phyloP scores from a whole-genome alignment of 2,329 filamentous ascomycete species.

The Hortaea werneckii region DNA sequence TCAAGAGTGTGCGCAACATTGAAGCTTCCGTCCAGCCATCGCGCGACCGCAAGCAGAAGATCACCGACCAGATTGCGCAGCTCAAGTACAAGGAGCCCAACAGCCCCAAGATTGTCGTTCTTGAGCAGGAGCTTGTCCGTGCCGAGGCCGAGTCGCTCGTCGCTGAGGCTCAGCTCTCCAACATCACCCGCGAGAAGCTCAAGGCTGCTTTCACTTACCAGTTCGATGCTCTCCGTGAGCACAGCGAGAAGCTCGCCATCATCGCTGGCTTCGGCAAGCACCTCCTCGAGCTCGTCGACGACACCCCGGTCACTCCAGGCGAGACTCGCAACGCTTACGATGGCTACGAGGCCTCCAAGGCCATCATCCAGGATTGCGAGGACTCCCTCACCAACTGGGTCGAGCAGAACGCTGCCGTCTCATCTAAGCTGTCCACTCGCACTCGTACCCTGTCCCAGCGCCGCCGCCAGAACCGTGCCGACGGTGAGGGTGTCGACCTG shows the following conservation, averaged over 20 bases:
- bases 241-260: constrained; percentile 96
- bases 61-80: constrained; percentile 96
- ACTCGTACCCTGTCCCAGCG: constrained; percentile 81
- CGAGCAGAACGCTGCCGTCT: constrained; percentile 76
- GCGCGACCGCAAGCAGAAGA: constrained; percentile 98
- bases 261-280: constrained; percentile 98
- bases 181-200: constrained; percentile 98
- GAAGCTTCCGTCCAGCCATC: constrained; percentile 97
- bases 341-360: constrained; percentile 96
- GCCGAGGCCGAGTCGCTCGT: constrained; percentile 98
- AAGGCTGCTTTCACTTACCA: constrained; percentile 98
- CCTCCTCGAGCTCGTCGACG: constrained; percentile 90
- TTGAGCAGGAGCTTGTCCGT: constrained; percentile 96
- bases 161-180: constrained; percentile 93
- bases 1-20: constrained; percentile 99
- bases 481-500: constrained; percentile 67
- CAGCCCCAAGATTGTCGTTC: constrained; percentile 91
- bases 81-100: constrained; percentile 99
- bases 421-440: constrained; percentile 75
- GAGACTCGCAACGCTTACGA: constrained; percentile 95
- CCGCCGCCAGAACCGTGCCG: constrained; percentile 40
- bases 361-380: constrained; percentile 97
- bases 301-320: constrained; percentile 91
- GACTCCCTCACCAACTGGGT: constrained; percentile 97
- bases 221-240: constrained; percentile 93